Evolutionary conservation across 768 basidiomycete genomes (phyloP).

Genomic region (Mycena haematopus): DNA sequence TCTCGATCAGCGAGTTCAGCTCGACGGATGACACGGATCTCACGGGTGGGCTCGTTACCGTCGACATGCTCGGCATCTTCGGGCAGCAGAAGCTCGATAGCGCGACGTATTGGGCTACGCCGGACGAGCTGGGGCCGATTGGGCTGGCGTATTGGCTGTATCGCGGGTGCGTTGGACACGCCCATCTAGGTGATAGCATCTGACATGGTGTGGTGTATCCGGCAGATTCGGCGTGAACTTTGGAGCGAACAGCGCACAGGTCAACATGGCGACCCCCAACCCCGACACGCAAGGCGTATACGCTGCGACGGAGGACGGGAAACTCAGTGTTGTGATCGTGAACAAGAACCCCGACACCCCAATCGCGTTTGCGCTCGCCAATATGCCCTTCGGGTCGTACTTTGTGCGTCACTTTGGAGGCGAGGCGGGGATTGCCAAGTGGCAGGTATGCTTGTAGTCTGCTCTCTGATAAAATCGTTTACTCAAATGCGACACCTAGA

Average conservation of each 20-base stretch:
- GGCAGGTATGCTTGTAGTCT: constrained; percentile 49
- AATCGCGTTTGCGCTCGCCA: constrained; percentile 47
- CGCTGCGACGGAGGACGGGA: constrained; percentile 48
- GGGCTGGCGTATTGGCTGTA: constrained; percentile 64
- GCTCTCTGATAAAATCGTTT: too few relatives aligned
- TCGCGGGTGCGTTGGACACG: constrained; percentile 47
- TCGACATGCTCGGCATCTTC: constrained; percentile 59
- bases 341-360: constrained; percentile 55
- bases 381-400: constrained; percentile 55
- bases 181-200: background rate
- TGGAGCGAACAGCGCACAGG: constrained; percentile 50
- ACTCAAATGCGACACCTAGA: background rate
- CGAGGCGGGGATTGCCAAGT: constrained; percentile 57
- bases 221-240: constrained; percentile 53
- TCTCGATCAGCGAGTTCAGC: constrained; percentile 60
- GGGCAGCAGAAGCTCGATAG: constrained; percentile 55
- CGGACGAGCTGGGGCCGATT: constrained; percentile 53
- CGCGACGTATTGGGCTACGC: constrained; percentile 60
- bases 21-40: constrained; percentile 56
- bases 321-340: constrained; percentile 52
- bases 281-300: constrained; percentile 53
- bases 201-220: background rate
- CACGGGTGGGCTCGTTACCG: constrained; percentile 59
- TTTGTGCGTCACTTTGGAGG: constrained; percentile 65
- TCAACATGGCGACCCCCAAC: constrained; percentile 48